These are phyloP conservation scores for Sarcomyxa edulis DNA, from an alignment of 768 basidiomycete genomes.

Conservation along the genomic window DNA sequence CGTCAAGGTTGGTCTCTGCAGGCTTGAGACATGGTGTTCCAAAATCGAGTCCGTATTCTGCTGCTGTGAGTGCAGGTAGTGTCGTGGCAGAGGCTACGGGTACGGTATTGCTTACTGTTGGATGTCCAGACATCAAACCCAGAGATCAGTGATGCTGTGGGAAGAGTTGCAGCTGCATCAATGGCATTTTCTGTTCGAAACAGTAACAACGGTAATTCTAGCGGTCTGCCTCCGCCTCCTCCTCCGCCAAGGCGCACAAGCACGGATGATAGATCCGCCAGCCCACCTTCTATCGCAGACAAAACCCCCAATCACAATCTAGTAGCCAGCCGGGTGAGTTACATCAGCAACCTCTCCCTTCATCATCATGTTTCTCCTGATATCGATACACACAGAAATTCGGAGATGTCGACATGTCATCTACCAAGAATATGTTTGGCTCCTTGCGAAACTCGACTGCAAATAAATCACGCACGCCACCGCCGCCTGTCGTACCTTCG, in stretches of 20 bases:
- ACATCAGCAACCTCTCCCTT: slow-evolving; percentile 11
- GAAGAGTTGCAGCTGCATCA: slow-evolving; percentile 55
- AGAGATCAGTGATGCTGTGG: slow-evolving; percentile 36
- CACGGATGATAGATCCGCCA: slow-evolving; percentile 13
- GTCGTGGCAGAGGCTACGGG: too few species aligned
- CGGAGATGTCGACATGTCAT: slow-evolving; percentile 54
- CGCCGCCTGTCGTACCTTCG: slow-evolving; percentile 25
- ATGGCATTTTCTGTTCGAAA: slow-evolving; percentile 31
- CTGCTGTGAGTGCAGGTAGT: slow-evolving; percentile 32
- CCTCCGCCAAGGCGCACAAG: slow-evolving; percentile 13
- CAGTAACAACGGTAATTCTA: slow-evolving; percentile 16
- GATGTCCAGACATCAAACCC: slow-evolving; percentile 29
- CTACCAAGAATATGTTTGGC: slow-evolving; percentile 39
- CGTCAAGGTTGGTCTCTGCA: slow-evolving; percentile 34
- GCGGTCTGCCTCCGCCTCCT: slow-evolving; percentile 16
- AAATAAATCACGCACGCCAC: slow-evolving; percentile 23
- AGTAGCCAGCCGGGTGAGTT: slow-evolving; percentile 14
- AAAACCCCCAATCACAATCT: too few species aligned
- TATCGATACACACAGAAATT: slow-evolving; percentile 38
- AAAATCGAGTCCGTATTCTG: slow-evolving; percentile 29
- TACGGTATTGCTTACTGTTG: too few species aligned
- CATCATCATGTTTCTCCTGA: background rate
- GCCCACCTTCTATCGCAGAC: too few species aligned
- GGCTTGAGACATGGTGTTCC: slow-evolving; percentile 31
- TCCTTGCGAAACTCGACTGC: slow-evolving; percentile 38